Conservation (phyloP, 2,329 filamentous ascomycete genomes). For the Hypocreales sp. region DNA sequence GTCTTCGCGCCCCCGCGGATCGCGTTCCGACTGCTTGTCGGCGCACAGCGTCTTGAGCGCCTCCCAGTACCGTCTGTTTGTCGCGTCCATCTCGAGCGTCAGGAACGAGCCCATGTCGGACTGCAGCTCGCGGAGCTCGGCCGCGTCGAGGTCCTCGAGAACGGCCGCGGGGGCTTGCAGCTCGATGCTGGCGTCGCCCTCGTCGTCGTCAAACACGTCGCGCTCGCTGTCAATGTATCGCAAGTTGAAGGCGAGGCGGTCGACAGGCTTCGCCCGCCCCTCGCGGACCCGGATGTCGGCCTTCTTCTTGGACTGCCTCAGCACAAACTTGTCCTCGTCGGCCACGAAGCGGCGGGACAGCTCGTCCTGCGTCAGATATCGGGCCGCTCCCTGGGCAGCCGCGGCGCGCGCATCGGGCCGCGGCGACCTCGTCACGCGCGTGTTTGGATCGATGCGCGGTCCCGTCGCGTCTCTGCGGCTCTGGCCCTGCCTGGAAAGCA, state of each 20-base stretch:
- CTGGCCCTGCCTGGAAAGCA: constrained; percentile 33
- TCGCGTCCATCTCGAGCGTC: constrained; percentile 60
- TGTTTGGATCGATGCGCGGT: constrained; percentile 38
- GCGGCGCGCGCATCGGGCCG: constrained; percentile 13
- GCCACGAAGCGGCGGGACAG: constrained; percentile 74
- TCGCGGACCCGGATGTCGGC: constrained; percentile 88
- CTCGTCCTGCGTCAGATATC: constrained; percentile 56
- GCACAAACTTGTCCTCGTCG: constrained; percentile 87
- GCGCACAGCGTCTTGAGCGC: constrained; percentile 74
- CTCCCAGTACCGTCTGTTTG: constrained; percentile 84
- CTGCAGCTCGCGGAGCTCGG: constrained; percentile 60
- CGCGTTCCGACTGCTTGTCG: constrained; percentile 54
- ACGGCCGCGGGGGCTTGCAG: constrained; percentile 70
- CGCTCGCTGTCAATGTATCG: constrained; percentile 75
- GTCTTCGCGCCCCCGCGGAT: constrained; percentile 45
- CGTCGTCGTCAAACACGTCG: constrained; percentile 74
- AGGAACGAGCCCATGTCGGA: constrained; percentile 70
- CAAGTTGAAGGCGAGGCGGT: constrained; percentile 83
- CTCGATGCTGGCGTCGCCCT: constrained; percentile 55
- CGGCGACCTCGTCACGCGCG: constrained; percentile 38
- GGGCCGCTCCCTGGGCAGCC: constrained; percentile 14
- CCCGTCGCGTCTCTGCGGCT: constrained; percentile 34
- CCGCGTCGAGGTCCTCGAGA: constrained; percentile 53
- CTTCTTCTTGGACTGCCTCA: constrained; percentile 97
- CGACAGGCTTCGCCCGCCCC: constrained; percentile 79